Base-by-base conservation (phyloP, 805 yeast genomes). In the Candida rishiriensis region DNA sequence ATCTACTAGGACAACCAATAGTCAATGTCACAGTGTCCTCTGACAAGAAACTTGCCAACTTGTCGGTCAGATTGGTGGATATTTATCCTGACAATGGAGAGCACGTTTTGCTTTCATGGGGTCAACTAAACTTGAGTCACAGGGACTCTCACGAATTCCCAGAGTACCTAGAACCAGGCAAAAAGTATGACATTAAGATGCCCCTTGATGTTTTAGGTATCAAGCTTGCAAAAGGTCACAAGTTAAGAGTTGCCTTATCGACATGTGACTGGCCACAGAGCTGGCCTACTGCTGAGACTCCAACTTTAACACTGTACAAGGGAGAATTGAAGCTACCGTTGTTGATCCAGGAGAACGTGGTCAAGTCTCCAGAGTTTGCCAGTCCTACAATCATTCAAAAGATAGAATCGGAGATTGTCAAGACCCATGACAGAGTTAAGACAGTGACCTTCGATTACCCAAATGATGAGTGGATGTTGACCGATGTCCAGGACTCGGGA, bases 231-330 rank as follows among this genome's bases (percentile, higher is more conserved):
- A 56, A 57, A 38, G 74, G 73, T 10, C 75, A 72, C 47, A 61
- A 53, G 36, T 44, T 72, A 17, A 60, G 70, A 48, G 51, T 72
- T 11, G 70, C 73, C 0, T 58, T 72, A 36, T 70, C 75, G 8
- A 62, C 76, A 1, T 61, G 71, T 30, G 76, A 72, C 47, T 72
- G 77, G 76, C 76, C 76, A 10, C 73, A 69, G 43, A 61, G 63
- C 30, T 72, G 76, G 76, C 76, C 77, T 28, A 55, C 66, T 0
- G 63, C 73, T 4, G 71, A 68, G 50, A 67, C 63, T 7, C 71
- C 75, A 41, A 63, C 60, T 1, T 48, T 71, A 34, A 63, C 61
- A 4, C 40, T 71, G 29, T 52, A 51, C 47, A 52, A 53, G n/a
- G 69, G 66, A 40, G 60, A 58, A 38, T 43, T 66, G 33, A 40